These are phyloP conservation scores for Crucihimalaya himalaica DNA, from an alignment of 345 rosid species.

Conservation along the genomic window DNA sequence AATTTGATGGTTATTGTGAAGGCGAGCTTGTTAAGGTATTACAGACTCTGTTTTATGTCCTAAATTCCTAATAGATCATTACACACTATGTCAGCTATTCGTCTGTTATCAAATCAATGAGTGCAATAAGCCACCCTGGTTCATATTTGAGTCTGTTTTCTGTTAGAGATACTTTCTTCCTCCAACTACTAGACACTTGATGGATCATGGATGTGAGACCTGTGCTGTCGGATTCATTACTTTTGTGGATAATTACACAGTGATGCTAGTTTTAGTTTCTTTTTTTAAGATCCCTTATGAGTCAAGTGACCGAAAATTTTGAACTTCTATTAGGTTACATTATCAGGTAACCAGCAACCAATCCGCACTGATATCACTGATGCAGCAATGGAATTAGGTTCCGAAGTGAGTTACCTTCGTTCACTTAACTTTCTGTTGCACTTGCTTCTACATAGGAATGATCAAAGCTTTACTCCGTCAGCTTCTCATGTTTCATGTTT, in stretches of 20 bases:
- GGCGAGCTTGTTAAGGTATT: conserved; percentile 81
- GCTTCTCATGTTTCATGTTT: conserved; percentile 7
- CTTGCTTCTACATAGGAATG: not conserved
- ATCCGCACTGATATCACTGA: conserved; percentile 84
- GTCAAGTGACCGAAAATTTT: not conserved
- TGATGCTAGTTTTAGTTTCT: conserved; percentile 20
- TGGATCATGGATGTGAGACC: not conserved
- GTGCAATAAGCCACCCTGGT: not conserved
- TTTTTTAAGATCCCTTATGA: not conserved
- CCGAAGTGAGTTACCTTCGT: conserved; percentile 58
- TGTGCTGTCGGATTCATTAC: not conserved
- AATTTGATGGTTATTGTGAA: conserved; percentile 90
- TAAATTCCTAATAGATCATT: not conserved
- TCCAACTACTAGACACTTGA: too few species aligned
- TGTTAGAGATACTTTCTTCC: too few species aligned
- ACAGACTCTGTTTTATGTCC: not conserved
- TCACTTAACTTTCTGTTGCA: not conserved
- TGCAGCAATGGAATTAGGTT: conserved; percentile 84
- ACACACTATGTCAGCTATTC: not conserved
- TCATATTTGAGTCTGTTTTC: not conserved
- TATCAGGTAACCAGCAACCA: conserved; percentile 85
- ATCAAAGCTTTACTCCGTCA: not conserved
- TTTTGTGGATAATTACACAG: not conserved
- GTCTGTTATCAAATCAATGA: not conserved
- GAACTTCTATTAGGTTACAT: conserved; percentile 54